A percentile compares a stretch with the other conserved stretches of the same genome.
These are phyloP conservation scores for Nepenthes mirabilis DNA, from an alignment of 148 eudicot species.

Conservation along the genomic window DNA sequence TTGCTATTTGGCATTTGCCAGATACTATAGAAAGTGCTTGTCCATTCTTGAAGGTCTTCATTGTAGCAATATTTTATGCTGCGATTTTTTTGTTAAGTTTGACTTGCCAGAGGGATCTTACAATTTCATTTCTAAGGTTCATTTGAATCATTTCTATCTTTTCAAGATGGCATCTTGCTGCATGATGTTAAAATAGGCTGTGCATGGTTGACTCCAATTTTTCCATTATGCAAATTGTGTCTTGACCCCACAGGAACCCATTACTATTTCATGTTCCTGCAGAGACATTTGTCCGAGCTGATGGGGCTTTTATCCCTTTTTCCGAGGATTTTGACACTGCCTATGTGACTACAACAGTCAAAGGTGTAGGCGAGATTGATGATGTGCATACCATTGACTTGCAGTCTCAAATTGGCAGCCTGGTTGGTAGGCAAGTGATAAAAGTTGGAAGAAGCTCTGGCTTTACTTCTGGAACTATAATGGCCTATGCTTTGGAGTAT, in stretches of 20 bases:
- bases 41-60: too few species aligned
- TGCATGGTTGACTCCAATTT: not conserved
- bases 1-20: too few species aligned
- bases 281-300: conserved; percentile 73
- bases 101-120: too few species aligned
- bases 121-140: too few species aligned
- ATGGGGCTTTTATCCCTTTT: conserved; percentile 66
- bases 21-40: too few species aligned
- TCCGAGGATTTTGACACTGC: conserved; percentile 43
- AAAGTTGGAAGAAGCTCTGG: conserved; percentile 83
- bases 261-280: conserved; percentile 3
- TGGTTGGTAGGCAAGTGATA: conserved; percentile 45
- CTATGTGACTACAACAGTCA: conserved; percentile 38
- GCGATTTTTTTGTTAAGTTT: too few species aligned
- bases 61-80: too few species aligned
- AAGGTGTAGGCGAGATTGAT: conserved; percentile 51
- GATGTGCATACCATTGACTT: conserved; percentile 43
- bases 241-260: not conserved
- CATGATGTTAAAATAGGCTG: not conserved
- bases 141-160: too few species aligned
- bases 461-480: conserved; percentile 51
- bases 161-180: not conserved
- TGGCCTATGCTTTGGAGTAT: conserved; percentile 65
- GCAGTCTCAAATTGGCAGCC: conserved; percentile 42
- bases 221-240: not conserved